Evolutionary conservation across 1,284 basidiomycete species (phyloP).

Genomic region (Coniferiporia weirii): DNA sequence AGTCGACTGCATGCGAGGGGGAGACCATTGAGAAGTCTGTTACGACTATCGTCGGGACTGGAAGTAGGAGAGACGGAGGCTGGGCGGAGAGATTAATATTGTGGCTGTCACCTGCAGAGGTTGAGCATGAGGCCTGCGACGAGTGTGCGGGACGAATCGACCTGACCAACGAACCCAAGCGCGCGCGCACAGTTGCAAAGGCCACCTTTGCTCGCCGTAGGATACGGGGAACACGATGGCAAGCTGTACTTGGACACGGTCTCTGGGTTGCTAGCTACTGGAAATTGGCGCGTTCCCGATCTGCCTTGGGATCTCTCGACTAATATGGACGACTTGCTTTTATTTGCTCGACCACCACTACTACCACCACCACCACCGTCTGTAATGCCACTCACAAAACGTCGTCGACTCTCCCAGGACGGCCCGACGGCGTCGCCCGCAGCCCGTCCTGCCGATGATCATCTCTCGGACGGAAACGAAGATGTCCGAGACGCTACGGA

Average conservation of each 20-base stretch:
- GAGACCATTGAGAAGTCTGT: slow-evolving; percentile 21
- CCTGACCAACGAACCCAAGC: slow-evolving; percentile 2
- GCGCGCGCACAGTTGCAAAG: background rate
- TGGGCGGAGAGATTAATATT: background rate
- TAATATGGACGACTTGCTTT: background rate
- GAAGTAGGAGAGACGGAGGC: background rate
- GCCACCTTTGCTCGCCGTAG: slow-evolving; percentile 1
- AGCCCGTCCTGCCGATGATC: no score
- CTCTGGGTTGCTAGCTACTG: background rate
- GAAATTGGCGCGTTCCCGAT: background rate
- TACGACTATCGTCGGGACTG: slow-evolving; percentile 5
- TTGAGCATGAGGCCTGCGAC: slow-evolving; percentile 3
- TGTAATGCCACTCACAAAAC: slow-evolving; percentile 27
- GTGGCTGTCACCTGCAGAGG: background rate
- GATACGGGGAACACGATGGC: background rate
- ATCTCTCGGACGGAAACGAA: no score
- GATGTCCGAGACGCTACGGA: background rate
- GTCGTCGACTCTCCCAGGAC: slow-evolving; percentile 23
- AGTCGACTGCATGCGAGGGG: slow-evolving; percentile 34
- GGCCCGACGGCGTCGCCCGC: slow-evolving; percentile 3
- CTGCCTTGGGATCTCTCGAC: background rate
- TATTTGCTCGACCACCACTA: background rate
- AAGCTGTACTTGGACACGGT: background rate
- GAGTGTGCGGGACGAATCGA: background rate
- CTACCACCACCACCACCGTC: slow-evolving; percentile 5